Conservation (phyloP, 2,329 filamentous ascomycete genomes). For the Myrmaecium sp. region DNA sequence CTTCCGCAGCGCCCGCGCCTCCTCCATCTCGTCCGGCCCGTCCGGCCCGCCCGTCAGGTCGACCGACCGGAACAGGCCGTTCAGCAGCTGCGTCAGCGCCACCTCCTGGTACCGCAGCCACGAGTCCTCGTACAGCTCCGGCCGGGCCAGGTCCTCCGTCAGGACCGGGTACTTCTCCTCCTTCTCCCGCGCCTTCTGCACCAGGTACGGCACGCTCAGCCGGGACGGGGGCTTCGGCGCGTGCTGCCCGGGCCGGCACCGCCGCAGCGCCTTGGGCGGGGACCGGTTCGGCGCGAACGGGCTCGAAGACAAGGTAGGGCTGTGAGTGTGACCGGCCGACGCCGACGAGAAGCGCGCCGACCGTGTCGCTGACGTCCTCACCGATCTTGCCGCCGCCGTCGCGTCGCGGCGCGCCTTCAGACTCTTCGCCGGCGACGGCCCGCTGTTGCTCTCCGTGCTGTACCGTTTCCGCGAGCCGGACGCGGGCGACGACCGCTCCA, state of each 20-base stretch:
- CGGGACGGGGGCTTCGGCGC: constrained; percentile 12
- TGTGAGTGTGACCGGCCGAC: no score
- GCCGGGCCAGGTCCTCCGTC: constrained; percentile 34
- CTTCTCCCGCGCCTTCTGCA: constrained; percentile 12
- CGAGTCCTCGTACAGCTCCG: constrained; percentile 44
- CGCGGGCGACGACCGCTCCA: no score
- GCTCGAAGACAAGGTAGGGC: constrained; percentile 10
- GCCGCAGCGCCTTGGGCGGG: constrained; percentile 17
- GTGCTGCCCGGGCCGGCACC: no score
- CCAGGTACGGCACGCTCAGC: constrained; percentile 16
- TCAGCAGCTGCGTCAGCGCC: constrained; percentile 42
- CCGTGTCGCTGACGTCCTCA: constrained; percentile 10
- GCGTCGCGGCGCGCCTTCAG: constrained; percentile 14
- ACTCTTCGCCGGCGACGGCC: constrained; percentile 18
- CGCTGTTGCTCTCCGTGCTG: constrained; percentile 14
- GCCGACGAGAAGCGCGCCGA: no score
- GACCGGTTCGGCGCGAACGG: constrained; percentile 20
- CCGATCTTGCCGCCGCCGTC: constrained; percentile 12
- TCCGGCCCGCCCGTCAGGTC: constrained; percentile 11
- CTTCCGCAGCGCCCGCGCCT: constrained; percentile 22
- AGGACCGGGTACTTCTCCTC: constrained; percentile 34
- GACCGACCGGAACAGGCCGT: constrained; percentile 33
- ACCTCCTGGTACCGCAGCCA: constrained; percentile 47
- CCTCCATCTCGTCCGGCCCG: constrained; percentile 6
- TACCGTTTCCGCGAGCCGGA: constrained; percentile 17